Evolutionary conservation across 169 alveolate genomes (phyloP), one percentile per base, ranked within the genome.

Genomic region (Eimeria zaria): DNA sequence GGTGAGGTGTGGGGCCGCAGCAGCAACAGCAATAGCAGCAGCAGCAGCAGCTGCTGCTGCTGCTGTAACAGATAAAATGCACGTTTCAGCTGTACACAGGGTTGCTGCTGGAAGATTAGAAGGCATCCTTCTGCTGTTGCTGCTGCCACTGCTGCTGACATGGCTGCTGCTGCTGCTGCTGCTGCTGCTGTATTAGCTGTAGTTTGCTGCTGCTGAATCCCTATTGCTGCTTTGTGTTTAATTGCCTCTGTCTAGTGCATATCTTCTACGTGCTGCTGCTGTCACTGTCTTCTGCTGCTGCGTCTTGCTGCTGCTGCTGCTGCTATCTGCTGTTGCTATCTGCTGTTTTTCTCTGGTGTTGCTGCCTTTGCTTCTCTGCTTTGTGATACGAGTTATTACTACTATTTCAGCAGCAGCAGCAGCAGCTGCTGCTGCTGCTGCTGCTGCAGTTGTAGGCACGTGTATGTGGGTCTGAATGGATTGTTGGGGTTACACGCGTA

Each of bases 71-170:
- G 87, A 5, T 8, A 36, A 36, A 24, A 76, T 20, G 30, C 20
- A 0, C 30, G 20, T 60, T 6, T 18, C 69, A 20, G 9, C 30
- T 60, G 30, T 60, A 60, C 20, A 20, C 69, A 60, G 30, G 20
- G 69, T n/a, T 6, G 20, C 69, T 60, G 69, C 1, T 60, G n/a
- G n/a, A 60, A 9, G n/a, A 60, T 12, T 5, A n/a, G 69, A 60
- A 60, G 69, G 69, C n/a, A 60, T 41, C 62, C 88, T 48, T 9
- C 71, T 48, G 89, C 89, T 18, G 85, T 60, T 24, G 85, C 60
- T 12, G 55, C 81, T 12, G 85, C 55, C 14, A 48, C 78, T 67
- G 78, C 78, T 22, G 78, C 78, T 22, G 36, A 46, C 8, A 14
- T 12, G 9, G 58, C 53, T 18, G 53, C 85, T 18, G 85, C 85